Conservation (phyloP, 257 asterid genomes). For the Vinca minor region DNA sequence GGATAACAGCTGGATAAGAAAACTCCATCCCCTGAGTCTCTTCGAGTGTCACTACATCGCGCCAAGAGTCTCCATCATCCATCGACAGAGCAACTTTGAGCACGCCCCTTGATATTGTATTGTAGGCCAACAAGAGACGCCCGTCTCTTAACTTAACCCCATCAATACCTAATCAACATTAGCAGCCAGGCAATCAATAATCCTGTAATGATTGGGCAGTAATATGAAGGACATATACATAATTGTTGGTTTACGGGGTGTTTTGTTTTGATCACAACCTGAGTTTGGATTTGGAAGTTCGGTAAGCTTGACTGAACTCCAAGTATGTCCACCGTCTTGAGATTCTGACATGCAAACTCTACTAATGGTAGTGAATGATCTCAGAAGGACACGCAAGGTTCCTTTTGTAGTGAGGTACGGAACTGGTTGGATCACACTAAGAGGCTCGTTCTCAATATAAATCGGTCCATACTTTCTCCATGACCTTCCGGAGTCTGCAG, state of each 20-base stretch:
- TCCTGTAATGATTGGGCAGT: neutral
- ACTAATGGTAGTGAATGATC: conserved; percentile 57
- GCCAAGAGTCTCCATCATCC: conserved; percentile 87
- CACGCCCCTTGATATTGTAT: conserved; percentile 70
- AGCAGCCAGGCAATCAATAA: neutral
- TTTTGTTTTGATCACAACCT: conserved; percentile 33
- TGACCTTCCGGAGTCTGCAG: conserved; percentile 63
- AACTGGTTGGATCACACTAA: conserved; percentile 90
- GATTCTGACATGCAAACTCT: conserved; percentile 86
- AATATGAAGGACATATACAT: neutral
- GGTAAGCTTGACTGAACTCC: conserved; percentile 77
- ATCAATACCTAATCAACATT: conserved; percentile 56
- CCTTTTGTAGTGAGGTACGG: conserved; percentile 78
- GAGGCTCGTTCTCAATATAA: conserved; percentile 44
- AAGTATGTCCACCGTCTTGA: conserved; percentile 66
- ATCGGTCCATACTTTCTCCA: conserved; percentile 94
- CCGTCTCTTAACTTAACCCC: conserved; percentile 85
- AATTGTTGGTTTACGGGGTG: neutral
- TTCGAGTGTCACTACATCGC: conserved; percentile 63
- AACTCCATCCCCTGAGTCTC: conserved; percentile 69
- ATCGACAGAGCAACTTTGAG: conserved; percentile 68
- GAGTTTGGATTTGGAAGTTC: conserved; percentile 88
- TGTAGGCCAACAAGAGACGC: conserved; percentile 67
- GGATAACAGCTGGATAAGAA: conserved; percentile 94
- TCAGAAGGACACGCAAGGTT: conserved; percentile 58